Conservation (phyloP, 805 yeast genomes). For the Metschnikowia hibisci region DNA sequence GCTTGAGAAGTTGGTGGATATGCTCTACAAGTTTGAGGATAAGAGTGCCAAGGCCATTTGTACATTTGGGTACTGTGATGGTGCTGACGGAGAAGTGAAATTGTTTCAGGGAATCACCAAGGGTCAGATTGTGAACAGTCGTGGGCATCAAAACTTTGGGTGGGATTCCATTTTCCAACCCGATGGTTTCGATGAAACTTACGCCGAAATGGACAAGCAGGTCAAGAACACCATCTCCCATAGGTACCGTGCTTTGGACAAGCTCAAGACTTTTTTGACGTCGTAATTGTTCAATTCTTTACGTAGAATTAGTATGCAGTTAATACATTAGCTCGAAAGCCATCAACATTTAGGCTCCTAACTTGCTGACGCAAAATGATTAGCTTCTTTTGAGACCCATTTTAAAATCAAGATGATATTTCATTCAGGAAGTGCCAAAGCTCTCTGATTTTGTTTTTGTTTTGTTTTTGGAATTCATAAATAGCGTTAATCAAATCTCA, state of each 20-base stretch:
- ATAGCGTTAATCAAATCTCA: no score
- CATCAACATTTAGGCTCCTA: no score
- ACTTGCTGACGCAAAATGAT: no score
- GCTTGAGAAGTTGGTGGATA: constrained; percentile 66
- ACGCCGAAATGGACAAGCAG: constrained; percentile 82
- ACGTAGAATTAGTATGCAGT: no score
- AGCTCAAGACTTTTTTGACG: constrained; percentile 55
- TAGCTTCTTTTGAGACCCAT: neutral
- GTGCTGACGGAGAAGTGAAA: constrained; percentile 67
- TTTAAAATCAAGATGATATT: neutral
- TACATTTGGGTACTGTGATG: constrained; percentile 87
- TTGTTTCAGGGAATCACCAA: constrained; percentile 81
- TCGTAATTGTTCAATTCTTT: neutral
- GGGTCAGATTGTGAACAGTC: constrained; percentile 71
- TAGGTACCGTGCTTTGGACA: constrained; percentile 75
- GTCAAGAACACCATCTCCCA: constrained; percentile 83
- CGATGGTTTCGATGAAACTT: constrained; percentile 58
- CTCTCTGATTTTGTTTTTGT: no score
- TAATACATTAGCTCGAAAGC: no score
- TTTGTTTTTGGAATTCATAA: no score
- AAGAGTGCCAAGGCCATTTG: constrained; percentile 85
- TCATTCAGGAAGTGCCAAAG: no score
- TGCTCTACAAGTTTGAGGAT: constrained; percentile 78
- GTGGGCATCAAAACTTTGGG: constrained; percentile 82
- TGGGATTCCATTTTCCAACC: constrained; percentile 95